These are phyloP conservation scores for Cyberlindnera euphorbiae DNA, from an alignment of 805 yeast genomes.

Conservation along the genomic window DNA sequence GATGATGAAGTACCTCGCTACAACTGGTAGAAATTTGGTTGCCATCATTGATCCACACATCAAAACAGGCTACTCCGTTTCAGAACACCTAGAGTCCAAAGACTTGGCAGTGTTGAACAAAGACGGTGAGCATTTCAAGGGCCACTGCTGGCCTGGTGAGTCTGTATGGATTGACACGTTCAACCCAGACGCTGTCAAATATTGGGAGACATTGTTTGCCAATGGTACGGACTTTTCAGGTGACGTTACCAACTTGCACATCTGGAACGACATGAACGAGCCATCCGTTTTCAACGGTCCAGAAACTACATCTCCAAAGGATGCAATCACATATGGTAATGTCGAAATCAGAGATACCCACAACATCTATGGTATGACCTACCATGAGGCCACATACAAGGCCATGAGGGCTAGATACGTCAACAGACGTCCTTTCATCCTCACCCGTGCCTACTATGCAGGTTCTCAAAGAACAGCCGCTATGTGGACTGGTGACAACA, in stretches of 20 bases:
- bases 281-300: constrained; percentile 95
- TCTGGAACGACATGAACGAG: constrained; percentile 99
- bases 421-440: constrained; percentile 71
- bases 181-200: constrained; percentile 51
- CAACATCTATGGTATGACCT: constrained; percentile 75
- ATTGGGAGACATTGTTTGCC: constrained; percentile 56
- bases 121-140: constrained; percentile 52
- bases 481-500: constrained; percentile 98
- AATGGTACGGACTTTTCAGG: constrained; percentile 44
- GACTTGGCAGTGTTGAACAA: constrained; percentile 43
- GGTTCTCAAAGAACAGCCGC: constrained; percentile 93
- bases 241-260: constrained; percentile 57
- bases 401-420: constrained; percentile 51
- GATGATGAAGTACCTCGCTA: constrained; percentile 61
- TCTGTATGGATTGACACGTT: constrained; percentile 90
- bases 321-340: constrained; percentile 67
- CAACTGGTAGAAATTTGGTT: constrained; percentile 75
- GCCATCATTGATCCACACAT: constrained; percentile 90
- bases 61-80: constrained; percentile 63
- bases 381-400: constrained; percentile 73
- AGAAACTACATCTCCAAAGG: constrained; percentile 86
- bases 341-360: constrained; percentile 93
- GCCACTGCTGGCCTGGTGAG: constrained; percentile 98
- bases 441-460: constrained; percentile 82
- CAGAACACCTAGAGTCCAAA: constrained; percentile 42